These are phyloP conservation scores for Fonsecaea monophora DNA, from an alignment of 2,329 filamentous ascomycete species.

Conservation along the genomic window DNA sequence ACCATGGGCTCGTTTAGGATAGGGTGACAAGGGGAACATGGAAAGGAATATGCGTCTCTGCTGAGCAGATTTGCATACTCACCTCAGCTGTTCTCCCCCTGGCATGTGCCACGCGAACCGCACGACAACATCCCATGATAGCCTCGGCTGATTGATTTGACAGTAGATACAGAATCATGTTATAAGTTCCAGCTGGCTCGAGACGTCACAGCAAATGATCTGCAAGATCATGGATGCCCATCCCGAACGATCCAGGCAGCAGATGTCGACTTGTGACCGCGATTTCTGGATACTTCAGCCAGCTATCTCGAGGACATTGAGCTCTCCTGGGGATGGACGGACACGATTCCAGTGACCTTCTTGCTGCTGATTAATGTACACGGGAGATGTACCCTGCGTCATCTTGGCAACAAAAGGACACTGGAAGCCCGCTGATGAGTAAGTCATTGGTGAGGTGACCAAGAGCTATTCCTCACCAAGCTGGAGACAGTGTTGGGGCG, in stretches of 20 bases:
- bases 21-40: neutral
- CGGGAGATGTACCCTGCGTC: neutral
- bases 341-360: neutral
- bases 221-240: neutral
- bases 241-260: neutral
- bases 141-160: neutral
- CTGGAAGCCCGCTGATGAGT: neutral
- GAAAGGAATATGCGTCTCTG: neutral
- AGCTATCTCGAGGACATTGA: neutral
- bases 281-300: neutral
- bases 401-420: neutral
- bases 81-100: neutral
- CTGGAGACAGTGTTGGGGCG: neutral
- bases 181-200: neutral
- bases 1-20: neutral
- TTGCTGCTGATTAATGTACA: conserved; percentile 1
- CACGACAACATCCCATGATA: neutral
- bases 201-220: neutral
- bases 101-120: neutral
- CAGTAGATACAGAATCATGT: neutral
- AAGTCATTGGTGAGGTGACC: conserved; percentile 1
- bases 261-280: neutral
- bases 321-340: neutral
- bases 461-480: neutral
- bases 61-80: neutral